These are phyloP conservation scores for Cyamopsis tetragonoloba DNA, from an alignment of 306 rosid species.

Conservation along the genomic window DNA sequence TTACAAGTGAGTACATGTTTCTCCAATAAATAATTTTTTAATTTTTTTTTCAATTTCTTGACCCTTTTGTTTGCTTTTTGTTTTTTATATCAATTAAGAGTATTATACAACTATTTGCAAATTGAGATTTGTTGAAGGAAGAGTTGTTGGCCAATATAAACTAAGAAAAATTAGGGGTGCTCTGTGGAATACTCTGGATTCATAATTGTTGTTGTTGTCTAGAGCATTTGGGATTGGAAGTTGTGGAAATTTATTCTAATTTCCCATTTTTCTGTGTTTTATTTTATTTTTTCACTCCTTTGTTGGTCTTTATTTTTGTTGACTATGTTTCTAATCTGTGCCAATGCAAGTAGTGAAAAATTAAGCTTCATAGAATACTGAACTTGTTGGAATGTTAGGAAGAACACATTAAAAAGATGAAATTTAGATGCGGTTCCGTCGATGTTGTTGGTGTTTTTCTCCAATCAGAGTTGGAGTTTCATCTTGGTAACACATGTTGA, in stretches of 20 bases:
- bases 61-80: constrained; percentile 16
- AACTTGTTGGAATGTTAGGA: constrained; percentile 26
- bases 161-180: constrained; percentile 4
- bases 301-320: constrained; percentile 26
- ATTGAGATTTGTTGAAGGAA: constrained; percentile 26
- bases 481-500: too few species aligned
- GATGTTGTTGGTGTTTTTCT: too few species aligned
- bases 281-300: neutral
- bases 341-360: constrained; percentile 29
- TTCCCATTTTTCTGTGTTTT: constrained; percentile 20
- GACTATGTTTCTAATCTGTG: constrained; percentile 35
- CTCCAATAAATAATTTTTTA: constrained; percentile 36
- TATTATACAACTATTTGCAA: constrained; percentile 31
- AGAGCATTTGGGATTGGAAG: constrained; percentile 28
- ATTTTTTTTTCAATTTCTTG: constrained; percentile 3
- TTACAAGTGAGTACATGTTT: constrained; percentile 99
- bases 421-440: too few species aligned
- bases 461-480: too few species aligned
- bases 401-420: too few species aligned
- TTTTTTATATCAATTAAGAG: neutral
- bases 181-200: constrained; percentile 31
- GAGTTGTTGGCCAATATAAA: constrained; percentile 24
- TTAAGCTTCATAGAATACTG: constrained; percentile 30
- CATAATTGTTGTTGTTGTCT: constrained; percentile 26
- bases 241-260: constrained; percentile 35